Evolutionary conservation across 192 early-diverging fungal genomes (phyloP), one percentile per base, ranked within the genome.

Genomic region (Coemansia sp.): DNA sequence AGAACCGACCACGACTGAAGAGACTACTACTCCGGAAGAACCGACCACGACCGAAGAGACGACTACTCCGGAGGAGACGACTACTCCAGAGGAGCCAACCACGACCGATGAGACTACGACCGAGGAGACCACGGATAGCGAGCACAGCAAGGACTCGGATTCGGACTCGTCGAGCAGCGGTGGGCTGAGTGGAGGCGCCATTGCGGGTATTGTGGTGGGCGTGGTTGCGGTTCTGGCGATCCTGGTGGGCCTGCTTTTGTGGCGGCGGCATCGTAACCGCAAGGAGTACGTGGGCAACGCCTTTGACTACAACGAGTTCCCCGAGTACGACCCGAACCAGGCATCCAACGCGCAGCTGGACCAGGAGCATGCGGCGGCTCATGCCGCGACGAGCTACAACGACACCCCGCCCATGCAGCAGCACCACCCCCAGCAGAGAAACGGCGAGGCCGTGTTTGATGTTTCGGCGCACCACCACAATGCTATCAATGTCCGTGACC

Each of bases 241-340:
- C 10, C 13, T 63, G 37, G 12, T 54, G 3, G 60, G 41, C 7
- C 58, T 42, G 31, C 23, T 70, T 44, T 43, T 71, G 42, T 71
- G 60, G 60, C 51, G 67, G 7, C 49, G 67, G 26, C 31, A 59
- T 30, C 47, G 50, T 17, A 61, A 54, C 48, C 38, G 59, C 35
- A 58, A 51, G 34, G 53, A 50, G 26, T 64, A 37, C 18, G 33
- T 51, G 3, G 52, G 54, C 0, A 64, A 59, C 44, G 47, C 44
- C 8, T 47, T 71, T 22, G 61, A 71, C 38, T 71, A 71, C 18
- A 71, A 59, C 36, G 67, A 71, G 43, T 71, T 71, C 56, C 67
- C 67, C 16, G 67, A 71, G 16, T 71, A 58, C 44, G 67, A 71
- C 29, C 67, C 67, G 10, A 30, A 14, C 10, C 47, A 43, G 22